These are phyloP conservation scores for Clohesyomyces aquaticus DNA, from an alignment of 495 filamentous ascomycete genomes.

Conservation along the genomic window DNA sequence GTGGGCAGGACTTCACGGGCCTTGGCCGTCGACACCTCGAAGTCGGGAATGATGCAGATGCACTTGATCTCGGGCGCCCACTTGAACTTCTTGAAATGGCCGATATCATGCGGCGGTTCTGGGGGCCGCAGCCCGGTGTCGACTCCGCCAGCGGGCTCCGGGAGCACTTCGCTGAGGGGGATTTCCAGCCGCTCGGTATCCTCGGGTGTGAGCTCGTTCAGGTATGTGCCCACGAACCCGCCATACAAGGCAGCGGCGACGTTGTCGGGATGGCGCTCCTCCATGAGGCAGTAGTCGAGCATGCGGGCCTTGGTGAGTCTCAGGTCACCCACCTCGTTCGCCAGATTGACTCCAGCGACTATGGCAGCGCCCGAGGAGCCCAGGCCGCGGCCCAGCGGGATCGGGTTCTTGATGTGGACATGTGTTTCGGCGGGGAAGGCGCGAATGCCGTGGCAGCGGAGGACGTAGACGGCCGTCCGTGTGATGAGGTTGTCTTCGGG, in stretches of 20 bases:
- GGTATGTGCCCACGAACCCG: conserved; percentile 94
- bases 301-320: conserved; percentile 78
- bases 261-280: conserved; percentile 94
- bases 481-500: conserved; percentile 89
- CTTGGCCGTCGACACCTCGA: conserved; percentile 86
- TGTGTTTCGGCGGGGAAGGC: conserved; percentile 82
- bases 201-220: conserved; percentile 83
- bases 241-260: conserved; percentile 93
- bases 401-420: conserved; percentile 90
- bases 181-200: conserved; percentile 88
- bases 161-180: conserved; percentile 91
- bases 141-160: conserved; percentile 79
- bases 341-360: conserved; percentile 88
- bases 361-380: conserved; percentile 94
- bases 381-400: conserved; percentile 85
- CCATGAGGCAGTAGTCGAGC: conserved; percentile 95
- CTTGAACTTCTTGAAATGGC: conserved; percentile 87
- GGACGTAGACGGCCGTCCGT: conserved; percentile 85
- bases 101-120: conserved; percentile 85
- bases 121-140: conserved; percentile 84
- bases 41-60: conserved; percentile 91
- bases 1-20: conserved; percentile 81
- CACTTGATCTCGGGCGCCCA: conserved; percentile 94
- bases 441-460: conserved; percentile 83
- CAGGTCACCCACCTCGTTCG: conserved; percentile 83